These are phyloP conservation scores for Dendrobium catenatum DNA, from an alignment of 106 monocot species.

Conservation along the genomic window DNA sequence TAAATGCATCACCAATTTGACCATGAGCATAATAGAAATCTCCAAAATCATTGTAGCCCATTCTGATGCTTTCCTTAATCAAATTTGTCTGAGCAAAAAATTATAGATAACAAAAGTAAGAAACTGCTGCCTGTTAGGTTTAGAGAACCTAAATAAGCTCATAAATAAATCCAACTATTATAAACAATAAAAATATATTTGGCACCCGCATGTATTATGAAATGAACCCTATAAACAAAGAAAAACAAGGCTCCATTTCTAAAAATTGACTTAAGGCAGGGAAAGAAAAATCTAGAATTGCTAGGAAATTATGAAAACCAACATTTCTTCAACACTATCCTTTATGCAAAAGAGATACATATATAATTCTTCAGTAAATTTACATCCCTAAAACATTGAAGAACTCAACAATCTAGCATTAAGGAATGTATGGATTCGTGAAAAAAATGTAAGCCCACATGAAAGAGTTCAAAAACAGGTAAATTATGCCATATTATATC, in stretches of 20 bases:
- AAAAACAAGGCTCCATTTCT: neutral
- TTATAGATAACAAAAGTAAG: neutral
- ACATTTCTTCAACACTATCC: neutral
- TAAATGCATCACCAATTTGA: slow-evolving; percentile 83
- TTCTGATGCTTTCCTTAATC: slow-evolving; percentile 97
- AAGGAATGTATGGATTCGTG: neutral
- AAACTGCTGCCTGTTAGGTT: neutral
- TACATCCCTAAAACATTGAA: neutral
- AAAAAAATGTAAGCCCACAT: neutral
- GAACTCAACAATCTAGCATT: neutral
- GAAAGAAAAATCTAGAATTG: neutral
- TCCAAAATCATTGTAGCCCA: slow-evolving; percentile 95
- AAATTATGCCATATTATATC: neutral
- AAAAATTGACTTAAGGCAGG: neutral
- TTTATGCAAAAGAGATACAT: neutral
- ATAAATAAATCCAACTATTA: neutral
- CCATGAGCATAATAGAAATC: slow-evolving; percentile 92
- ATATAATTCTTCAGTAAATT: neutral
- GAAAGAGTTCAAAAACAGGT: neutral
- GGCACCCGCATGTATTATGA: neutral
- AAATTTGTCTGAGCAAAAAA: slow-evolving; percentile 73
- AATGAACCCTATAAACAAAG: neutral
- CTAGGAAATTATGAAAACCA: neutral
- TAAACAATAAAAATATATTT: neutral
- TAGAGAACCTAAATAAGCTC: neutral